Evolutionary conservation across 1,284 basidiomycete species (phyloP), one percentile per base, ranked within the genome.

Genomic region (Boletus semigastroideus): DNA sequence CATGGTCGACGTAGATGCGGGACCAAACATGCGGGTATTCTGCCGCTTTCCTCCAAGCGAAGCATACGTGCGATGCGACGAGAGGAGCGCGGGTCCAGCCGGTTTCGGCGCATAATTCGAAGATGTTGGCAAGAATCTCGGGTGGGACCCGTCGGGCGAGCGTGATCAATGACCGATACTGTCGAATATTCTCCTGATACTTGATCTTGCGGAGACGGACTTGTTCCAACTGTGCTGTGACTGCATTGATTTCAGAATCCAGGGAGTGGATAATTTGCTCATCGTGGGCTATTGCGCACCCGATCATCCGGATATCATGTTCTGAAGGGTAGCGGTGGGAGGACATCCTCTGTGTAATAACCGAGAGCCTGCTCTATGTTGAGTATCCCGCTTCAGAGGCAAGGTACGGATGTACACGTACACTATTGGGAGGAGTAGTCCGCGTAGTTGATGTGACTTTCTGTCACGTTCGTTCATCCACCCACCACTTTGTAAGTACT

Each of bases 41-140:
- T 6, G 80, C 72, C 0, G 81, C 82, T 57, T 70, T 73, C 47
- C 82, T 74, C 84, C 84, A 87, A 49, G 77, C 69, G 4, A 77
- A 74, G 59, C 82, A 86, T 33, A 85, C 82, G 46, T 83, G 80
- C 13, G 82, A 84, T 39, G 75, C 74, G 41, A 74, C 71, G 17
- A 85, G 63, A 14, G 83, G 83, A 11, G 77, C 80, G 20, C 74
- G 74, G 17, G 76, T 77, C 78, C 80, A 84, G 12, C 79, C 79
- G 44, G 73, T 72, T 20, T 66, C 66, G 9, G 77, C 73, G 59
- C 79, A 82, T 30, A 73, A 64, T 53, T 79, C 74, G 57, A 85
- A 80, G 30, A 85, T 79, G 53, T 68, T 65, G 31, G 77, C 78
- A 38, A 87, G 74, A 20, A 85, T 64, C 59, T 86, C 84, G 4